Base-by-base conservation (phyloP, 1,284 basidiomycete genomes). In the Apiotrichum porosum region DNA sequence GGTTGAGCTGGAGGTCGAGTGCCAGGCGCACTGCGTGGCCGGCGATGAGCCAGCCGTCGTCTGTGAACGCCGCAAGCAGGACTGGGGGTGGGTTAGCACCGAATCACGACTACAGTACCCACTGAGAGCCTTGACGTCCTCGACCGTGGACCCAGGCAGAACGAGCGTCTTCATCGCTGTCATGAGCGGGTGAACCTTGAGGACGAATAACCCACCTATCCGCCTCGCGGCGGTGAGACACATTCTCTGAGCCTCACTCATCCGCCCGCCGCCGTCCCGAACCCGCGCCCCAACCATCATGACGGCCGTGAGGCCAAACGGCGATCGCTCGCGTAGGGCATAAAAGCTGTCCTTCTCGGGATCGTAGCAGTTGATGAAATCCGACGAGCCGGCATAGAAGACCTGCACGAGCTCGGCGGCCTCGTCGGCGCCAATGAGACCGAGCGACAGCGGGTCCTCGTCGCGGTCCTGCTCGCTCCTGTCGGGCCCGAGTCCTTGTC, bases 71-170 rank as follows among this genome's bases (percentile, higher is more conserved):
- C 24, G 88, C 85, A 18, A 90, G 83, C 41, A 90, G 76, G 41
- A 89, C 86, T 88, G 52, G 12, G 19, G 21, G 35, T 35, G 56
- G 48, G 47, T 5, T n/a, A n/a, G n/a, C n/a, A n/a, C 28, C 22
- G 13, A 28, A 26, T 28, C 47, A 44, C 22, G n/a, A 21, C 18
- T 18, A 8, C 6, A 10, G 12, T 4, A 74, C 84, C 66, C 57
- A 87, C 86, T 83, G 84, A 88, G 88, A 14, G 87, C 84, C 63
- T 88, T 87, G 31, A 90, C 81, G 12, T 84, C 85, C 70, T 91
- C 88, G 52, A 81, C 78, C 38, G 84, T 76, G 49, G 80, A 76
- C n/a, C 87, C 85, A 4, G 86, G 84, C 1, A 83, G 79, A 62
- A 89, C 88, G 18, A 91, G 76, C 6, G 86, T 87, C 21, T 83